These are phyloP conservation scores for Polychytrium aggregatum DNA, from an alignment of 192 early-diverging fungal genomes.

Conservation along the genomic window DNA sequence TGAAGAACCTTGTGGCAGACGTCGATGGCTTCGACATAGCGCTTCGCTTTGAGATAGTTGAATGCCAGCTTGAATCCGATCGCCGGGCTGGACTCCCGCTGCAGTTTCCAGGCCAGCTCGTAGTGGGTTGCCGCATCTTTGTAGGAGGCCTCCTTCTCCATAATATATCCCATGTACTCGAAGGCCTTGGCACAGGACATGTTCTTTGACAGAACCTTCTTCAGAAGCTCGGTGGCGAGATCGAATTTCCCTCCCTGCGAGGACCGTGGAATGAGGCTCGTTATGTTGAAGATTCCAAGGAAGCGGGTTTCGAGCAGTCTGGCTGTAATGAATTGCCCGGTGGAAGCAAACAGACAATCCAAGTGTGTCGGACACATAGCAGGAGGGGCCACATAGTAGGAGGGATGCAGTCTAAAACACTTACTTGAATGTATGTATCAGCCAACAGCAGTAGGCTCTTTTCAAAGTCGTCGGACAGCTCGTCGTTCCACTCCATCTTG, in stretches of 20 bases:
- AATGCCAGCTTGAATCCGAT: constrained; percentile 48
- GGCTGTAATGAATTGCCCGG: too few relatives aligned
- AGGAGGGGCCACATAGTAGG: too few relatives aligned
- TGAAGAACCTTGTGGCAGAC: constrained; percentile 36
- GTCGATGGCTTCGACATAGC: constrained; percentile 38
- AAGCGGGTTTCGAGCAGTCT: too few relatives aligned
- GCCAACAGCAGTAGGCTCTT: constrained; percentile 38
- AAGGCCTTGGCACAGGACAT: constrained; percentile 36
- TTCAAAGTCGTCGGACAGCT: constrained; percentile 36
- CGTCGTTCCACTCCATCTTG: constrained; percentile 34
- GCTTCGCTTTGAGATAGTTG: constrained; percentile 42
- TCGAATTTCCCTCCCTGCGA: constrained; percentile 41
- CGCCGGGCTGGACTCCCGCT: constrained; percentile 30
- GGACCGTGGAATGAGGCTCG: constrained; percentile 2
- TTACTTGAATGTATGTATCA: constrained; percentile 45
- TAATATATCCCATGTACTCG: constrained; percentile 46
- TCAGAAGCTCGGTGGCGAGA: constrained; percentile 39
- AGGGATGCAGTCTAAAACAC: too few relatives aligned
- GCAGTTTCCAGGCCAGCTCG: constrained; percentile 34
- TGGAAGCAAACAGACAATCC: too few relatives aligned
- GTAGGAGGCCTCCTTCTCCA: constrained; percentile 42
- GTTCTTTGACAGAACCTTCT: constrained; percentile 23
- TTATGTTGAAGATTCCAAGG: too few relatives aligned
- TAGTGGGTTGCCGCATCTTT: constrained; percentile 39
- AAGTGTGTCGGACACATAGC: too few relatives aligned